phyloP scores from a whole-genome alignment of 108 stramenopile genomes.

The Craspedostauros australis region DNA sequence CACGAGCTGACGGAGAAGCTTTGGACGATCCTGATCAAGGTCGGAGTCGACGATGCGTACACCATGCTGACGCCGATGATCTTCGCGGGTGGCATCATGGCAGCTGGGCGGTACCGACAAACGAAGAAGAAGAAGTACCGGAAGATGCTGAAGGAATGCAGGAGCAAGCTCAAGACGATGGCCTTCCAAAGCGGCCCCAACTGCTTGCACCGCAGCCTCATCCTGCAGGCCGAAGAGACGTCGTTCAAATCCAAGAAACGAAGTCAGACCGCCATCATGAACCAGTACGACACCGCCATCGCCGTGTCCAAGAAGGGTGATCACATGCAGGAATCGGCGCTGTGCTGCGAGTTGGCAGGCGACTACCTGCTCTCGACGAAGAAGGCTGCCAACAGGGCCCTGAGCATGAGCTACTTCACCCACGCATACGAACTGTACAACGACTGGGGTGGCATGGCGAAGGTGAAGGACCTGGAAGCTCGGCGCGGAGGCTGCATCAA shows the following conservation, averaged over 20 bases:
- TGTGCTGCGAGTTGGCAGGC: conserved; percentile 21
- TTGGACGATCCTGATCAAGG: conserved; percentile 1
- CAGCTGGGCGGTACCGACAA: conserved; percentile 9
- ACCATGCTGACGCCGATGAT: conserved; percentile 1
- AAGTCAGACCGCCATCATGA: no score
- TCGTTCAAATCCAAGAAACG: no score
- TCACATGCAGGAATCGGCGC: conserved; percentile 23
- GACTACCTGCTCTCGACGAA: conserved; percentile 5
- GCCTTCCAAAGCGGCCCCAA: no score
- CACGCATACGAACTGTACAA: no score
- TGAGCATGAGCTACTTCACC: conserved; percentile 5
- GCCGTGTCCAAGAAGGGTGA: conserved; percentile 10
- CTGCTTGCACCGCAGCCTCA: conserved; percentile 3
- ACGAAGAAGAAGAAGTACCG: neutral
- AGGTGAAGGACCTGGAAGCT: no score
- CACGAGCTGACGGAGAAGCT: conserved; percentile 12
- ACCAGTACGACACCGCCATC: conserved; percentile 19
- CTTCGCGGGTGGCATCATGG: conserved; percentile 13
- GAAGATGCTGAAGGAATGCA: conserved; percentile 3
- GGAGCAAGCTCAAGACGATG: no score
- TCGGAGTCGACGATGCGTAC: conserved; percentile 5
- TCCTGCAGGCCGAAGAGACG: conserved; percentile 19
- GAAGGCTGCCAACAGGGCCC: neutral
- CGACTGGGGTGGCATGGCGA: no score
- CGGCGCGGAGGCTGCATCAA: no score